Conservation (phyloP, 495 filamentous ascomycete species). For the Penicillium pulvis region DNA sequence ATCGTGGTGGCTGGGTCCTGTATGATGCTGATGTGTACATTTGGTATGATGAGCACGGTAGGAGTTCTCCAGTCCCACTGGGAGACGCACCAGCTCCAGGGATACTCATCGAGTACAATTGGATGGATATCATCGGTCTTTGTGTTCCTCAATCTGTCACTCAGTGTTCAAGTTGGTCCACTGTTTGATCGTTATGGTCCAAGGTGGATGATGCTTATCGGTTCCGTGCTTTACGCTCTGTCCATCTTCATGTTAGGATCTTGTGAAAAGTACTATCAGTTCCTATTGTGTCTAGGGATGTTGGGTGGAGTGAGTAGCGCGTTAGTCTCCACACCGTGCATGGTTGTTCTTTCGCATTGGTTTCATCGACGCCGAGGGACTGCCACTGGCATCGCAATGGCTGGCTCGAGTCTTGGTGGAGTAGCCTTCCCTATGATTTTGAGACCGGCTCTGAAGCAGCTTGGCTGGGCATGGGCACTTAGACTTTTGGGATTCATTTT, state of each 20-base stretch:
- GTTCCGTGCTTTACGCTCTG: conserved; percentile 48
- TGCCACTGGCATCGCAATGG: conserved; percentile 33
- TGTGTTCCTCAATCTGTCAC: conserved; percentile 60
- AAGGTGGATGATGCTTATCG: conserved; percentile 48
- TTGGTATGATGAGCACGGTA: conserved; percentile 58
- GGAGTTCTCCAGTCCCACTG: conserved; percentile 64
- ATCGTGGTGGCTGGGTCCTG: conserved; percentile 63
- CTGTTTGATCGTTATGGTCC: conserved; percentile 63
- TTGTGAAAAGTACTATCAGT: conserved; percentile 61
- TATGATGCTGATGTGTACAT: conserved; percentile 57
- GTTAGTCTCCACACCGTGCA: conserved; percentile 51
- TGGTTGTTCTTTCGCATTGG: conserved; percentile 34
- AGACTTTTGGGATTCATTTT: conserved; percentile 59
- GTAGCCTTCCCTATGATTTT: conserved; percentile 61
- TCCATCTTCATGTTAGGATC: conserved; percentile 55
- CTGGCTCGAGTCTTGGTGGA: conserved; percentile 48
- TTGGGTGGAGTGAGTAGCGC: conserved; percentile 56
- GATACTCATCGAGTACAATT: conserved; percentile 52
- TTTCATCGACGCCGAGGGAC: conserved; percentile 31
- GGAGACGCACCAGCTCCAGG: conserved; percentile 53
- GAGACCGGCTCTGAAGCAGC: conserved; percentile 42
- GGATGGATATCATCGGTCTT: conserved; percentile 65
- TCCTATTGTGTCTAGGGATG: conserved; percentile 59
- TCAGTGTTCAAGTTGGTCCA: conserved; percentile 62
- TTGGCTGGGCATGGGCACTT: conserved; percentile 61